These are phyloP conservation scores for Phaeosphaeriaceae sp. DNA, from an alignment of 2,329 filamentous ascomycete species.

Conservation along the genomic window DNA sequence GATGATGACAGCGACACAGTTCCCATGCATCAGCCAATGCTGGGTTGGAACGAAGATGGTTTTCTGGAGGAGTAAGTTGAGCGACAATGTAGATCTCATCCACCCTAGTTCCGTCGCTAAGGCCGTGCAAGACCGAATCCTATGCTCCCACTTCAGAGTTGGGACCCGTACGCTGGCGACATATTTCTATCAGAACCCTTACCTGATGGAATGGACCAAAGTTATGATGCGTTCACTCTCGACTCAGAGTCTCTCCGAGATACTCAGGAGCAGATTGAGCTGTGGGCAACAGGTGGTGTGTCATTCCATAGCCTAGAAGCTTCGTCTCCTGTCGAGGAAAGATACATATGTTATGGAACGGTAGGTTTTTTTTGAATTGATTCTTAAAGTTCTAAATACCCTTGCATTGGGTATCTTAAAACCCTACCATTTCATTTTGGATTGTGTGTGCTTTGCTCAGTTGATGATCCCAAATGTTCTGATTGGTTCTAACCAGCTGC, in stretches of 20 bases:
- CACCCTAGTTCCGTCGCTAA: neutral
- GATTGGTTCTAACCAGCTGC: neutral
- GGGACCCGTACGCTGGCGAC: constrained; percentile 18
- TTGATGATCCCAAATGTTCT: too few species aligned
- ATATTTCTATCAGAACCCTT: constrained; percentile 9
- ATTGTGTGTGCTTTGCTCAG: neutral
- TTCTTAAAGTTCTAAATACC: neutral
- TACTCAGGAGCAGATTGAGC: constrained; percentile 23
- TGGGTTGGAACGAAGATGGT: constrained; percentile 14
- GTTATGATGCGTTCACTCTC: neutral
- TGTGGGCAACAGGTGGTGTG: constrained; percentile 17
- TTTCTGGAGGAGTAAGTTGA: constrained; percentile 16
- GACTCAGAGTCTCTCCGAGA: constrained; percentile 7
- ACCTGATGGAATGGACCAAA: neutral
- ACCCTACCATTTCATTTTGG: neutral
- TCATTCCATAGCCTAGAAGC: neutral
- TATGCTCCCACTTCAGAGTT: constrained; percentile 15
- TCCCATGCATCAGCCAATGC: constrained; percentile 2
- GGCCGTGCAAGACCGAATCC: constrained; percentile 10
- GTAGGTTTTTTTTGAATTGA: constrained; percentile 12
- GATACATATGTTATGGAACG: constrained; percentile 32
- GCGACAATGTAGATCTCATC: too few species aligned
- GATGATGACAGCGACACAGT: constrained; percentile 13
- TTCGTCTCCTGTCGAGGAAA: constrained; percentile 2
- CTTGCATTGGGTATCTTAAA: too few species aligned